Evolutionary conservation across 805 yeast species (phyloP).

Genomic region (Sugiyamaella marilandica): DNA sequence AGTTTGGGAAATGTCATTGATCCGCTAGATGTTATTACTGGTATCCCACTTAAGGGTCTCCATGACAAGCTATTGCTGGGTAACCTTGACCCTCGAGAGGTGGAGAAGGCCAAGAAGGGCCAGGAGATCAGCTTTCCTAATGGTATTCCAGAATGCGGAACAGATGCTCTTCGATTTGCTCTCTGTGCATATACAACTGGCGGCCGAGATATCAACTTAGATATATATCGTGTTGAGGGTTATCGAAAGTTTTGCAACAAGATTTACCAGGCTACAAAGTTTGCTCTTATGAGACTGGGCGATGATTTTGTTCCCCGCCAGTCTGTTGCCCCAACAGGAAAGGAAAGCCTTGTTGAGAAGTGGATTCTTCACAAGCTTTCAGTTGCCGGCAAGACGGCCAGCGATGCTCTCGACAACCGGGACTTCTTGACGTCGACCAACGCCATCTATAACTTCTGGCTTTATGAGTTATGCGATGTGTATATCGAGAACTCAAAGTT

Average conservation of each 20-base stretch:
- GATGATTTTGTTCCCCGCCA: conserved; percentile 81
- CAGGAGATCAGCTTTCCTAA: conserved; percentile 87
- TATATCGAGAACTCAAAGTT: conserved; percentile 96
- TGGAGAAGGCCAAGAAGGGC: conserved; percentile 81
- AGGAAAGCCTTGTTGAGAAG: conserved; percentile 87
- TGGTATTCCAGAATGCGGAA: conserved; percentile 99
- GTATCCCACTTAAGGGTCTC: conserved; percentile 73
- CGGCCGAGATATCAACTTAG: conserved; percentile 96
- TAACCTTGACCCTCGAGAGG: conserved; percentile 84
- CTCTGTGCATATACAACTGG: conserved; percentile 98
- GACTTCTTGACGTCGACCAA: conserved; percentile 86
- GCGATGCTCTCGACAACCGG: conserved; percentile 68
- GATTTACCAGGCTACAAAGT: conserved; percentile 98
- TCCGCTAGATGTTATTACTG: conserved; percentile 89
- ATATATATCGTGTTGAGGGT: conserved; percentile 94
- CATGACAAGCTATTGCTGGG: conserved; percentile 75
- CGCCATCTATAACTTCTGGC: conserved; percentile 90
- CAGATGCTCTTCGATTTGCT: conserved; percentile 97
- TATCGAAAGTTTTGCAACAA: conserved; percentile 99
- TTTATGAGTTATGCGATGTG: conserved; percentile 90
- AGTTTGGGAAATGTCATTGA: conserved; percentile 95
- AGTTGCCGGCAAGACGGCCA: conserved; percentile 58
- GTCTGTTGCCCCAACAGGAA: conserved; percentile 53
- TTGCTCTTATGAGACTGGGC: conserved; percentile 89
- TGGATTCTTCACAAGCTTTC: conserved; percentile 92